Conservation (phyloP, 2,329 filamentous ascomycete genomes). For the Aurifilum marmelostoma region DNA sequence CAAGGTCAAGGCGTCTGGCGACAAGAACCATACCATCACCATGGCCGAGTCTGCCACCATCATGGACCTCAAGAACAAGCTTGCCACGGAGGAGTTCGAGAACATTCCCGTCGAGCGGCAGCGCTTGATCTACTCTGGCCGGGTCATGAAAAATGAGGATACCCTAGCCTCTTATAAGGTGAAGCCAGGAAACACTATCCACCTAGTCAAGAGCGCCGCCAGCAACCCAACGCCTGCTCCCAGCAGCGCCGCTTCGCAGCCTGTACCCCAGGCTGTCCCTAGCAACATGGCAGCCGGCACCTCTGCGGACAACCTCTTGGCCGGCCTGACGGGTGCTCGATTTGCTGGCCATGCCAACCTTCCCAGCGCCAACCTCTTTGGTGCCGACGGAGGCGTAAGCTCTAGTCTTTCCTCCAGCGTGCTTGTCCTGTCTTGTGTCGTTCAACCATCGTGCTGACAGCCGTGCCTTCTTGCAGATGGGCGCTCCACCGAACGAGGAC, state of each 20-base stretch:
- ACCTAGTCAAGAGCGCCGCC: slow-evolving; percentile 93
- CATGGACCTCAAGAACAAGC: slow-evolving; percentile 85
- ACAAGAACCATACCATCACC: slow-evolving; percentile 81
- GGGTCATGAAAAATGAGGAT: slow-evolving; percentile 94
- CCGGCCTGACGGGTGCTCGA: slow-evolving; percentile 86
- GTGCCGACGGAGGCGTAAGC: slow-evolving; percentile 90
- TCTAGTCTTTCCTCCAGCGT: slow-evolving; percentile 5
- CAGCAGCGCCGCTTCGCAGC: slow-evolving; percentile 46
- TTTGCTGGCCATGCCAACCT: slow-evolving; percentile 92
- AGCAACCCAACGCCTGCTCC: slow-evolving; percentile 68
- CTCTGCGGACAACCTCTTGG: slow-evolving; percentile 81
- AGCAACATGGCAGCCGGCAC: slow-evolving; percentile 80
- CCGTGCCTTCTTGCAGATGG: slow-evolving; percentile 68
- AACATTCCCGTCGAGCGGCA: slow-evolving; percentile 87
- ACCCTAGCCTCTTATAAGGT: slow-evolving; percentile 87
- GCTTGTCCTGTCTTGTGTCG: not conserved
- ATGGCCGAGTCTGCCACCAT: slow-evolving; percentile 77
- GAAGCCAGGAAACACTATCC: slow-evolving; percentile 92
- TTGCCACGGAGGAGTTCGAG: slow-evolving; percentile 79
- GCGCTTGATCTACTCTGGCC: slow-evolving; percentile 94
- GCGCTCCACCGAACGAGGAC: slow-evolving; percentile 79
- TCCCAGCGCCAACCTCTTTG: slow-evolving; percentile 86
- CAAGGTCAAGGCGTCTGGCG: slow-evolving; percentile 96
- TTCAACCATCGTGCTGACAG: slow-evolving; percentile 30
- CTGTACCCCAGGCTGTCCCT: slow-evolving; percentile 65